A percentile compares a stretch with the other conserved stretches of the same genome.
These are phyloP conservation scores for Cladosporium sp. DNA, from an alignment of 2,329 filamentous ascomycete species.

Conservation along the genomic window DNA sequence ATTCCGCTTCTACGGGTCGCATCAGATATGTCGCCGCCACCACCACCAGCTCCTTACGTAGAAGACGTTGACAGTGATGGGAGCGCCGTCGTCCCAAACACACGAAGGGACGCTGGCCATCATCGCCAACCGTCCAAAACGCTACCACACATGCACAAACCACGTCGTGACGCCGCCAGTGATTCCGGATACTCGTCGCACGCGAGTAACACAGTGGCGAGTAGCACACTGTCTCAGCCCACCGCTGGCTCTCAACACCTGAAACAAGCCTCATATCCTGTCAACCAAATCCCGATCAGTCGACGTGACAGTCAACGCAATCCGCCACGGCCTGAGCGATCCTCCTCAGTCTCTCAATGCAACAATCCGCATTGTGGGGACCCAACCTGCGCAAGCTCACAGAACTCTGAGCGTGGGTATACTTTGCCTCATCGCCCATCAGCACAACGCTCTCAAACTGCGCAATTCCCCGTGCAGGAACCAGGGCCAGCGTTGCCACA, in stretches of 20 bases:
- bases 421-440: constrained; percentile 23
- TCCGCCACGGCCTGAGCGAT: no score
- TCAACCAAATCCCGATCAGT: constrained; percentile 26
- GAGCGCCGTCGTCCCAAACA: constrained; percentile 45
- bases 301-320: constrained; percentile 25
- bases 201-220: constrained; percentile 21
- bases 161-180: constrained; percentile 51
- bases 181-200: constrained; percentile 63
- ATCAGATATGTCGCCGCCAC: constrained; percentile 19
- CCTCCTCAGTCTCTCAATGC: constrained; percentile 41
- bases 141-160: constrained; percentile 20
- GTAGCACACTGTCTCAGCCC: constrained; percentile 1
- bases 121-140: constrained; percentile 49
- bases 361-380: constrained; percentile 49
- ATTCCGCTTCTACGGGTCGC: not conserved
- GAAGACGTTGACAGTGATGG: constrained; percentile 48
- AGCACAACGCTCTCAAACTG: constrained; percentile 19
- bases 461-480: constrained; percentile 23
- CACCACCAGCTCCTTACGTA: constrained; percentile 26
- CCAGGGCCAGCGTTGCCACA: constrained; percentile 20
- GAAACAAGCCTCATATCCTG: not conserved
- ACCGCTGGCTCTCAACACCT: not conserved
- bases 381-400: constrained; percentile 33
- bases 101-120: constrained; percentile 48
- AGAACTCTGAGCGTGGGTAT: constrained; percentile 28